These are phyloP conservation scores for Erigeron canadensis DNA, from an alignment of 129 eudicot genomes.

Conservation along the genomic window DNA sequence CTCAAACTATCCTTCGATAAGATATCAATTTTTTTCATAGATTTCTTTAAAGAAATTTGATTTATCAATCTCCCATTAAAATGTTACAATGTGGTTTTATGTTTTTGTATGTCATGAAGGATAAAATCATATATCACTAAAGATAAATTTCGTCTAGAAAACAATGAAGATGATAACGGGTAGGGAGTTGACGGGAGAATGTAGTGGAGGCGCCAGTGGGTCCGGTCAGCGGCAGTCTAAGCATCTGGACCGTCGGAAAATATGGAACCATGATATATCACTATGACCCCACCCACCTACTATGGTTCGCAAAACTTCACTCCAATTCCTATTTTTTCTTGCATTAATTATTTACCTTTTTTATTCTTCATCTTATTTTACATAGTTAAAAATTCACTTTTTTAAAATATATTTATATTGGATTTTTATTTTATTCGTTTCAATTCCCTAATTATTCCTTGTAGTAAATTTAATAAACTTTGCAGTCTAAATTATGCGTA, in stretches of 20 bases:
- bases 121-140: too few relatives aligned
- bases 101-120: too few relatives aligned
- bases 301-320: conserved; percentile 16
- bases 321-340: conserved; percentile 1
- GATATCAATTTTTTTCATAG: too few relatives aligned
- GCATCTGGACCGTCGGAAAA: conserved; percentile 27
- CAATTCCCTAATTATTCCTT: conserved; percentile 28
- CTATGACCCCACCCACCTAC: conserved; percentile 19
- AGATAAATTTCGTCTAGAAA: too few relatives aligned
- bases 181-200: conserved; percentile 18
- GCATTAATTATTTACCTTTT: background rate
- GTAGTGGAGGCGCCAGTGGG: conserved; percentile 31
- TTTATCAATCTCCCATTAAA: too few relatives aligned
- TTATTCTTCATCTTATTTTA: background rate
- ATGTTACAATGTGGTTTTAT: too few relatives aligned
- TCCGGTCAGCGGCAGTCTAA: conserved; percentile 21
- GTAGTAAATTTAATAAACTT: conserved; percentile 13
- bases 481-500: background rate
- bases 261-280: conserved; percentile 13
- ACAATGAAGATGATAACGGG: conserved; percentile 13
- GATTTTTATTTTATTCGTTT: background rate
- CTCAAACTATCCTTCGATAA: too few relatives aligned
- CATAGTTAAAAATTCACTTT: background rate
- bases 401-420: background rate
- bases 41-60: too few relatives aligned